phyloP scores from a whole-genome alignment of 371 early-diverging fungal species.

The Actinomucor elegans region DNA sequence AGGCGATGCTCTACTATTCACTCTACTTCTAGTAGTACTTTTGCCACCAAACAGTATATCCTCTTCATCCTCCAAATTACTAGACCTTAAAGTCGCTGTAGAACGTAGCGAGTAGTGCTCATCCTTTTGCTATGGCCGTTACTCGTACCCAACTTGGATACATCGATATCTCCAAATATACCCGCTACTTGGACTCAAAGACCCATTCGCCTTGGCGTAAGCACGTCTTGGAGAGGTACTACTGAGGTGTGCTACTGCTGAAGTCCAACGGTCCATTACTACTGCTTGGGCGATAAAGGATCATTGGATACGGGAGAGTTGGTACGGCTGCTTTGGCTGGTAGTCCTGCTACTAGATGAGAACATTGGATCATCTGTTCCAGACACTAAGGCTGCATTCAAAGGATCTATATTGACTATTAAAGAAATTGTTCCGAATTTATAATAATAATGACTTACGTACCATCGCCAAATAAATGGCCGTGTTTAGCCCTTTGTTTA shows the following conservation, averaged over 20 bases:
- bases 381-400: constrained; percentile 26
- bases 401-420: constrained; percentile 41
- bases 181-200: constrained; percentile 12
- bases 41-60: constrained; percentile 2
- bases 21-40: not conserved
- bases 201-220: not conserved
- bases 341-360: constrained; percentile 1
- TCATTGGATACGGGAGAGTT: constrained; percentile 10
- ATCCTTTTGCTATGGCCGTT: no score
- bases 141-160: constrained; percentile 33
- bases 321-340: constrained; percentile 8
- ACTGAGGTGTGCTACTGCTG: no score
- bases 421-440: no score
- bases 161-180: constrained; percentile 51
- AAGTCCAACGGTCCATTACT: no score
- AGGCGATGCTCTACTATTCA: not conserved
- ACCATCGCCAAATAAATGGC: constrained; percentile 51
- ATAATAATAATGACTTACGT: no score
- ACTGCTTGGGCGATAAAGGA: constrained; percentile 14
- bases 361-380: constrained; percentile 34
- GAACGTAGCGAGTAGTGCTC: no score
- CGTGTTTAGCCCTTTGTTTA: constrained; percentile 46
- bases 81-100: no score
- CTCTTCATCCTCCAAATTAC: constrained; percentile 21
- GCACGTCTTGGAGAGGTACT: constrained; percentile 15